These are phyloP conservation scores for Erucastrum elatum DNA, from an alignment of 345 rosid species.

Conservation along the genomic window DNA sequence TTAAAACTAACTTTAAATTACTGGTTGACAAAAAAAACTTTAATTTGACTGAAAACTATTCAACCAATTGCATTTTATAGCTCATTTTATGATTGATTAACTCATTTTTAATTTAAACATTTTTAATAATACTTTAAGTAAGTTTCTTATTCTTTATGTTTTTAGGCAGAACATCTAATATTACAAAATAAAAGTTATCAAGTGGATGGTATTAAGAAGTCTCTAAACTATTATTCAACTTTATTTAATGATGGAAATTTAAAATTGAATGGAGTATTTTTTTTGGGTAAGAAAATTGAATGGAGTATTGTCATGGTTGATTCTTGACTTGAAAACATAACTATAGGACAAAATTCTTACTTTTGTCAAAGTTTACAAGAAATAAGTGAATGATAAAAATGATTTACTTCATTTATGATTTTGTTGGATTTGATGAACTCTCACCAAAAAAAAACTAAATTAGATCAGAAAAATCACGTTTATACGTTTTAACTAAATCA, in stretches of 20 bases:
- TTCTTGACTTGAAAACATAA: neutral
- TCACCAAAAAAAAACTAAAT: neutral
- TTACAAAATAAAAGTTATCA: neutral
- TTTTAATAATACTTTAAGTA: no score
- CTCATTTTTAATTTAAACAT: no score
- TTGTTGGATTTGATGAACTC: neutral
- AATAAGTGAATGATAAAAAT: neutral
- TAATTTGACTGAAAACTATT: no score
- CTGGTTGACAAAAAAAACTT: no score
- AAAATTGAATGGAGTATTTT: no score
- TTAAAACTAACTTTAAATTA: no score
- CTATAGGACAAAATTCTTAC: neutral
- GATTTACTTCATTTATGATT: neutral
- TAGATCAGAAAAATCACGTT: neutral
- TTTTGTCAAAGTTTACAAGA: neutral
- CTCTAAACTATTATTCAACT: neutral
- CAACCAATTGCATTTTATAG: no score
- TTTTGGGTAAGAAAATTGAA: no score
- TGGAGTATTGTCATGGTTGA: neutral
- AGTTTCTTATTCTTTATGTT: no score
- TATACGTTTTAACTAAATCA: neutral
- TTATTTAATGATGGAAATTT: neutral
- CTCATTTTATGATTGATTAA: no score
- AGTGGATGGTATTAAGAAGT: neutral
- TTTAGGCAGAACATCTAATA: no score